Conservation (phyloP, 345 rosid species). For the Gossypium longicalyx region DNA sequence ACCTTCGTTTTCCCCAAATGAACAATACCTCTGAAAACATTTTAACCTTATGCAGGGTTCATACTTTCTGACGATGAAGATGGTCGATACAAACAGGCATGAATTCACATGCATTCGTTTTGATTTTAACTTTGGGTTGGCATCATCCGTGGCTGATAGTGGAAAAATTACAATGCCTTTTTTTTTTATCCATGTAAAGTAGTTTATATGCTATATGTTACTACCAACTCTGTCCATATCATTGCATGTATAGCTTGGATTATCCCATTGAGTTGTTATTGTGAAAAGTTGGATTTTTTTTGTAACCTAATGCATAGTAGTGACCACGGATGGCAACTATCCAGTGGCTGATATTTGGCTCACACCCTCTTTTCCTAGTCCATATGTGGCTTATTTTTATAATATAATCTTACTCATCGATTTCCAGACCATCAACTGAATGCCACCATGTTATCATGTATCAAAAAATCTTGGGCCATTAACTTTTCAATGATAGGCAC, state of each 20-base stretch:
- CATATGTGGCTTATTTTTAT: neutral
- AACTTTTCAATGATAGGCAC: neutral
- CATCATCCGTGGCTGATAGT: constrained; percentile 50
- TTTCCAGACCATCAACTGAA: neutral
- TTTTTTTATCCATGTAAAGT: constrained; percentile 11
- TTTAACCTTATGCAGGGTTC: constrained; percentile 53
- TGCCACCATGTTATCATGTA: neutral
- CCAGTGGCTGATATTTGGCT: too few relatives aligned
- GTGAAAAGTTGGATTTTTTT: neutral
- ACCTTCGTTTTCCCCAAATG: neutral
- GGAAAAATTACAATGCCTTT: constrained; percentile 2
- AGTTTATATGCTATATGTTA: neutral
- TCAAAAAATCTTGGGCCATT: neutral
- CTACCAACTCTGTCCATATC: neutral
- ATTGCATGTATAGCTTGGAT: neutral
- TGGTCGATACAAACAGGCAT: constrained; percentile 42
- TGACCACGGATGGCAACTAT: too few relatives aligned
- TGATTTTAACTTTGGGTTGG: constrained; percentile 61
- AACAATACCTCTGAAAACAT: neutral
- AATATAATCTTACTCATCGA: neutral
- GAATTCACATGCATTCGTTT: constrained; percentile 78
- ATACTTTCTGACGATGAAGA: constrained; percentile 83
- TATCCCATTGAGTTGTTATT: neutral
- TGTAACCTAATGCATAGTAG: too few relatives aligned
- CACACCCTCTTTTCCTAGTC: neutral